A percentile compares a stretch with the other conserved stretches of the same genome.
phyloP scores from a whole-genome alignment of 2,329 filamentous ascomycete genomes.

The Sporothrix humicola region DNA sequence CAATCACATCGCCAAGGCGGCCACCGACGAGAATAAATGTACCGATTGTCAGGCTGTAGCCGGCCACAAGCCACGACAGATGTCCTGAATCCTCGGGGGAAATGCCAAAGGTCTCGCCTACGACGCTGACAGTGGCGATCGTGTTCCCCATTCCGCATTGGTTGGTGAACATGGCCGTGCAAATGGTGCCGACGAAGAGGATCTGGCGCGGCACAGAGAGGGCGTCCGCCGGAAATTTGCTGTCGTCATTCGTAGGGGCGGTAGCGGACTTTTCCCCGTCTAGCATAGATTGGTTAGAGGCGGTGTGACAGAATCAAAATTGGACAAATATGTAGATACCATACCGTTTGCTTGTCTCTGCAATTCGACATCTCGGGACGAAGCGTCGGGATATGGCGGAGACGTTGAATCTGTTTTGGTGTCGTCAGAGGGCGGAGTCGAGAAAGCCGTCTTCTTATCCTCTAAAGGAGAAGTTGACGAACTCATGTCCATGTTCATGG shows the following conservation, averaged over 20 bases:
- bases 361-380: not conserved
- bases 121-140: conserved; percentile 24
- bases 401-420: conserved; percentile 3
- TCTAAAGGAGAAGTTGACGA: not conserved
- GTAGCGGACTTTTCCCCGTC: not conserved
- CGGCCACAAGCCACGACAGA: conserved; percentile 61
- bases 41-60: conserved; percentile 41
- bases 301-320: not conserved
- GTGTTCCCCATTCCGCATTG: conserved; percentile 32
- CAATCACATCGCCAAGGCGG: conserved; percentile 65
- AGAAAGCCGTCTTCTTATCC: not conserved
- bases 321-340: not conserved
- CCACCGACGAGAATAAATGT: conserved; percentile 67
- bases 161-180: conserved; percentile 34
- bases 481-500: not conserved
- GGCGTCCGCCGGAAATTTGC: not conserved
- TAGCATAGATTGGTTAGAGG: not conserved
- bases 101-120: conserved; percentile 33
- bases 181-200: conserved; percentile 33
- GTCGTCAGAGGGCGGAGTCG: conserved; percentile 4
- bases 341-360: not conserved
- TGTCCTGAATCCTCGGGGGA: conserved; percentile 52
- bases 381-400: not conserved
- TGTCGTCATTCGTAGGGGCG: not conserved
- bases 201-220: conserved; percentile 14